Conservation (phyloP, 441 rosid species). For the Pelargonium australe region DNA sequence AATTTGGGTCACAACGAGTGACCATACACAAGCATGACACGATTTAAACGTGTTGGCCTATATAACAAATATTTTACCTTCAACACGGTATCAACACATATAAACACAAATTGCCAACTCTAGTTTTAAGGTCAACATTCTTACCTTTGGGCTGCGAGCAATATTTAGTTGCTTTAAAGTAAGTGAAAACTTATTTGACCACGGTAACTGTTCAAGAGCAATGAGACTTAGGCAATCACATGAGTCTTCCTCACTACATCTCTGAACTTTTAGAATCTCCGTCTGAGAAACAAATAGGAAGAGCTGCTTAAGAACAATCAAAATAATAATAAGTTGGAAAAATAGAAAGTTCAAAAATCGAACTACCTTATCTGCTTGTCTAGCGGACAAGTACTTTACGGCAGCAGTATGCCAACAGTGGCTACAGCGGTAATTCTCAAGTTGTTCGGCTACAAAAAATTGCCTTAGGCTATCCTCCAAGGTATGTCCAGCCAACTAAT, state of each 20-base stretch:
- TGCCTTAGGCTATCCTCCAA: slow-evolving; percentile 68
- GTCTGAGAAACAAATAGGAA: slow-evolving; percentile 26
- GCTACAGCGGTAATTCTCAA: slow-evolving; percentile 65
- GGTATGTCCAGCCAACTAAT: slow-evolving; percentile 52
- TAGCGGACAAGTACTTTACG: slow-evolving; percentile 38
- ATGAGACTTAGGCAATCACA: slow-evolving; percentile 47
- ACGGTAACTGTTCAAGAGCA: slow-evolving; percentile 49
- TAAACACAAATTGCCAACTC: no score
- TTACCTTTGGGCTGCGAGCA: slow-evolving; percentile 74
- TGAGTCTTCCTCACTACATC: slow-evolving; percentile 42
- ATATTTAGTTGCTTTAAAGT: slow-evolving; percentile 54
- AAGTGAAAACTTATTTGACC: slow-evolving; percentile 60
- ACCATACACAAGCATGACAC: no score
- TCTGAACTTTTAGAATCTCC: slow-evolving; percentile 49
- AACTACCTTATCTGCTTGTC: slow-evolving; percentile 45
- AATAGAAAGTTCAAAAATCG: background rate
- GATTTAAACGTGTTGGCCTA: background rate
- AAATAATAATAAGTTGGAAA: background rate
- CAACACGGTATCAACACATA: no score
- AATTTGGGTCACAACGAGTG: no score
- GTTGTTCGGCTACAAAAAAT: slow-evolving; percentile 48
- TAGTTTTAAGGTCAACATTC: background rate
- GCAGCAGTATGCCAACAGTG: slow-evolving; percentile 85
- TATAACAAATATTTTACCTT: no score
- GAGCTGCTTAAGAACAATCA: slow-evolving; percentile 7